These are phyloP conservation scores for Podila verticillata DNA, from an alignment of 192 early-diverging fungal genomes.

Conservation along the genomic window DNA sequence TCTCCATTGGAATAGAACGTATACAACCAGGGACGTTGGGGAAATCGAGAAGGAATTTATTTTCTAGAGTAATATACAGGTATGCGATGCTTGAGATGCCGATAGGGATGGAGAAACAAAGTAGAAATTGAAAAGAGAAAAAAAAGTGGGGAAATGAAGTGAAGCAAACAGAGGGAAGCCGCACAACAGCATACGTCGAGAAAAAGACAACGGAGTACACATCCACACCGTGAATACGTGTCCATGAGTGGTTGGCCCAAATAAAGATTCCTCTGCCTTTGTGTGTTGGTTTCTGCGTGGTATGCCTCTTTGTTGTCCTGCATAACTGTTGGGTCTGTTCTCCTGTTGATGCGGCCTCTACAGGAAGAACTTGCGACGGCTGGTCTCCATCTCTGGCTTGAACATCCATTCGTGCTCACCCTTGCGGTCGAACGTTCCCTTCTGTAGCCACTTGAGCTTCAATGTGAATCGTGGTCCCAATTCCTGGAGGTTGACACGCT, in stretches of 20 bases:
- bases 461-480: slow-evolving; percentile 96
- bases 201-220: no score
- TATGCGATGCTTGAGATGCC: background rate
- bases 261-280: no score
- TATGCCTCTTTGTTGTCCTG: no score
- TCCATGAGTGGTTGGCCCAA: no score
- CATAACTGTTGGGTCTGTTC: no score
- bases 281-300: no score
- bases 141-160: no score
- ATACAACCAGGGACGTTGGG: no score
- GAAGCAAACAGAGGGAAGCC: no score
- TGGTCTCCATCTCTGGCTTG: slow-evolving; percentile 92
- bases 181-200: no score
- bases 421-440: slow-evolving; percentile 92
- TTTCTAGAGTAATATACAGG: slow-evolving; percentile 1
- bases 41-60: background rate
- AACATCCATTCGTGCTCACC: slow-evolving; percentile 98
- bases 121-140: slow-evolving; percentile 10
- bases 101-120: slow-evolving; percentile 11
- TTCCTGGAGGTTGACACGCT: slow-evolving; percentile 91
- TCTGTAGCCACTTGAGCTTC: slow-evolving; percentile 93
- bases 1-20: no score
- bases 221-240: no score
- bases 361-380: slow-evolving; percentile 87
- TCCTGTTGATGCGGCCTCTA: slow-evolving; percentile 34